Percentiles rank a stretch among this genome's conserved stretches.
Conservation (phyloP, 78 protist species). For the Paulinella micropora region DNA sequence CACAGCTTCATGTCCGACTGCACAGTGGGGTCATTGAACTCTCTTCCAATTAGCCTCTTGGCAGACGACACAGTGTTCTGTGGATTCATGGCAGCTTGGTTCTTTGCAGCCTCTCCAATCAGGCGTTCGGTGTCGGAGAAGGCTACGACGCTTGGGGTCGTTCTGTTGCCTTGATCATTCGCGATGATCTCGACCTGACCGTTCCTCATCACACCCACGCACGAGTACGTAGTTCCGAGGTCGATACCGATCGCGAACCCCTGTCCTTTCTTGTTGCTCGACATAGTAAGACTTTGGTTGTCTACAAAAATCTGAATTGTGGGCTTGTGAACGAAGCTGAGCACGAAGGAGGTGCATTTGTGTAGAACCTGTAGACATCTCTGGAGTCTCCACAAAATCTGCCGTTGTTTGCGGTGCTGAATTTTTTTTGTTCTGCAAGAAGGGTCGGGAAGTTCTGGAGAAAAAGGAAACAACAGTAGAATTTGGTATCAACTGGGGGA, state of each 20-base stretch:
- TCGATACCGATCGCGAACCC: constrained; percentile 53
- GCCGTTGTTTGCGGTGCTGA: no score
- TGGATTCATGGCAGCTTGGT: constrained; percentile 87
- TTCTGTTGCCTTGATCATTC: constrained; percentile 44
- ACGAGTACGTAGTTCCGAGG: constrained; percentile 75
- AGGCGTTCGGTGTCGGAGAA: constrained; percentile 46
- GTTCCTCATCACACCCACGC: constrained; percentile 75
- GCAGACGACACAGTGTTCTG: constrained; percentile 81
- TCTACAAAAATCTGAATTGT: no score
- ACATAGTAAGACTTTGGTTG: no score
- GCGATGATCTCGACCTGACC: constrained; percentile 26
- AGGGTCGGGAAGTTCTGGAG: no score
- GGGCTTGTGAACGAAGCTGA: no score
- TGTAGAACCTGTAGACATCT: no score
- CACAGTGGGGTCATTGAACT: constrained; percentile 14
- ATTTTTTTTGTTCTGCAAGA: no score
- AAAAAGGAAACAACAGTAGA: no score
- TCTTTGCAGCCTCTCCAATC: constrained; percentile 80
- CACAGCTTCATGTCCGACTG: constrained; percentile 49
- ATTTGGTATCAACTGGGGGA: no score
- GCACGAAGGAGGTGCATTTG: no score
- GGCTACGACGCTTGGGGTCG: constrained; percentile 47
- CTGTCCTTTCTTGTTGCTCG: not conserved
- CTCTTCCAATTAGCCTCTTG: constrained; percentile 69
- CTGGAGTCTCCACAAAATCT: no score